Evolutionary conservation across 305 asterid genomes (phyloP), one percentile per base, ranked within the genome.

Genomic region (Ilex paraguariensis): DNA sequence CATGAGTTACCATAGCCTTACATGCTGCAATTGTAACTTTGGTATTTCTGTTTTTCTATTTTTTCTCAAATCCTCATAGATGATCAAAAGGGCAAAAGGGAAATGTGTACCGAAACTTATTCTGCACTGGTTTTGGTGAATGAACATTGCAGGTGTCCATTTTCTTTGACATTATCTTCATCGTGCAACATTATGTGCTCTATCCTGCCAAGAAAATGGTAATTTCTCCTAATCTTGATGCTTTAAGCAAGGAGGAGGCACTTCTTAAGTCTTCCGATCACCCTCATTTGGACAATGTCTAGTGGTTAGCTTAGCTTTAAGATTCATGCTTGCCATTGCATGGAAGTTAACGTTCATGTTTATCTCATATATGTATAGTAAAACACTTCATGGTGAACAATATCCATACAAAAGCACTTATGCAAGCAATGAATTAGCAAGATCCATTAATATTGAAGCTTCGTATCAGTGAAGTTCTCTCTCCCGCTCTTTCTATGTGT

Each of bases 101-200:
- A 36, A 36, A 52, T n/a, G 5, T 52, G 30, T n/a, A 4, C 13
- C 3, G 56, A 52, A 4, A 52, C 56, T 52, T 52, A 52, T 17
- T 6, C n/a, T 52, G 56, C 56, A 52, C 2, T 46, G 52, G 5
- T 46, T 46, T 46, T 11, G 52, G 13, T 6, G 56, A 50, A 9
- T n/a, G n/a, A 52, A 52, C 56, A 52, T 57, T 68, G 61, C 75
- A 86, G 95, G 91, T 87, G 53, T 87, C 95, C 2, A 64, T 87
- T 51, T 77, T 77, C 72, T 87, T 84, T 62, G 87, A 87, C 70
- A 66, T 87, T 44, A 76, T 87, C 49, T 84, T 87, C 84, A 87
- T 87, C 62, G 55, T 86, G 61, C 94, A 86, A 73, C 90, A 86
- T 70, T 83, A 81, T 36, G 60, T 83, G 59, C 80, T 83, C 3